Evolutionary conservation across 2,329 filamentous ascomycete genomes (phyloP), one percentile per base, ranked within the genome.

Genomic region (Chaetomium sp.): DNA sequence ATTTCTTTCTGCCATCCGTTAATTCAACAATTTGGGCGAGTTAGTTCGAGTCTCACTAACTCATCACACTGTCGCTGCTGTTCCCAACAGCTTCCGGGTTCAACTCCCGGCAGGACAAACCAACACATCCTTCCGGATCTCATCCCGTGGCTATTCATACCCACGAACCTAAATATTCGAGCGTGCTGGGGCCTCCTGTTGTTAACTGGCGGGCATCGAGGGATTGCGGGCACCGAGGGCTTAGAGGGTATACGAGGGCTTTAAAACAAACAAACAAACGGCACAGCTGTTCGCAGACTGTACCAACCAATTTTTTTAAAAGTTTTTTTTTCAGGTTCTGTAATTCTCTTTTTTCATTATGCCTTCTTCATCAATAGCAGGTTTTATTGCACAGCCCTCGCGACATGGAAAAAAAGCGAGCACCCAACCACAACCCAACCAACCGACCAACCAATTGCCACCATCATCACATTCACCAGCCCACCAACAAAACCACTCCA

Each of bases 61-160:
- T 29, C 4, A 42, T 29, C 12, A 42, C 9, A 56, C 10, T 27
- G 19, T 49, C 23, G 49, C 25, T 6, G 25, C 49, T 51, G n/a
- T 27, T 50, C 47, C 21, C 47, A 50, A n/a, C 38, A 42, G 45
- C 45, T 47, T 47, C n/a, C n/a, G 45, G 45, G 45, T 23, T 47
- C 45, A n/a, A 47, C 2, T 47, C 45, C 45, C n/a, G 45, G n/a
- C 45, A 47, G 21, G n/a, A 23, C 8, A 7, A 21, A 21, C 45
- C 45, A 47, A 10, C 6, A 12, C 21, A 47, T 8, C 3, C 8
- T 1, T 21, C 45, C 45, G 45, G 45, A 23, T 45, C 13, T n/a
- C 19, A 19, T n/a, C 38, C 38, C n/a, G 16, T 45, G 38, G 38
- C 16, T 19, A 45, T 13, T 12, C 19, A 9, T 47, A 10, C 8